These are phyloP conservation scores for Monilinia aucupariae DNA, from an alignment of 2,329 filamentous ascomycete genomes.

Conservation along the genomic window DNA sequence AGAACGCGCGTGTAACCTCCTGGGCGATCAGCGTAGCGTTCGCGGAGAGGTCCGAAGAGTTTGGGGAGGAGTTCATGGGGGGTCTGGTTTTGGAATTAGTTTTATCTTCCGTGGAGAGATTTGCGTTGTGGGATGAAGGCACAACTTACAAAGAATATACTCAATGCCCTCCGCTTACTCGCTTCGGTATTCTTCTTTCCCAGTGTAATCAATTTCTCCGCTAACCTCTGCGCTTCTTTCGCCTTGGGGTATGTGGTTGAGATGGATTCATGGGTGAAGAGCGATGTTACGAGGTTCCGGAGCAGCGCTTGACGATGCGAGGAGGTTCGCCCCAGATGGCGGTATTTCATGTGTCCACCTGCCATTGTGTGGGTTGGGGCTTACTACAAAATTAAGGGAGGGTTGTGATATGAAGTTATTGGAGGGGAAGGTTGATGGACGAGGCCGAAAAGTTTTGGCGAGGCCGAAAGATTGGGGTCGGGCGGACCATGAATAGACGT, in stretches of 20 bases:
- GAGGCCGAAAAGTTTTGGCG: slow-evolving; percentile 24
- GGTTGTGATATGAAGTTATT: not conserved
- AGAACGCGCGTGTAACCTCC: slow-evolving; percentile 95
- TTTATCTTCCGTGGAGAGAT: not conserved
- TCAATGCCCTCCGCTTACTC: slow-evolving; percentile 65
- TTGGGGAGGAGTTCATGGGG: slow-evolving; percentile 71
- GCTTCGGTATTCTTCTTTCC: slow-evolving; percentile 91
- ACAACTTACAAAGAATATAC: slow-evolving; percentile 74
- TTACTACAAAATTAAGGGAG: not conserved
- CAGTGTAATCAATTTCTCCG: slow-evolving; percentile 89
- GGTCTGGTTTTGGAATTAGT: slow-evolving; percentile 44
- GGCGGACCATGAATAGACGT: not conserved
- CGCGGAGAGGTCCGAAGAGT: slow-evolving; percentile 75
- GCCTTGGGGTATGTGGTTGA: slow-evolving; percentile 94
- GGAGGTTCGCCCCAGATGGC: slow-evolving; percentile 79
- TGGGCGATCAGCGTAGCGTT: slow-evolving; percentile 69
- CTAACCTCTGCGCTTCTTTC: slow-evolving; percentile 90
- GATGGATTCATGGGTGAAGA: slow-evolving; percentile 90
- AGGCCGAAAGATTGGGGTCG: slow-evolving; percentile 14
- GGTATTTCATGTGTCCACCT: slow-evolving; percentile 79
- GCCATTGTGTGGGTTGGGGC: slow-evolving; percentile 58
- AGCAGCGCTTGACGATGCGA: slow-evolving; percentile 87
- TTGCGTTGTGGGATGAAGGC: not conserved
- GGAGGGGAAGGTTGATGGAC: not conserved
- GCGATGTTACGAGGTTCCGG: slow-evolving; percentile 90